Evolutionary conservation across 2,329 filamentous ascomycete species (phyloP), one percentile per base, ranked within the genome.

Genomic region (Scortechinia acanthostroma): DNA sequence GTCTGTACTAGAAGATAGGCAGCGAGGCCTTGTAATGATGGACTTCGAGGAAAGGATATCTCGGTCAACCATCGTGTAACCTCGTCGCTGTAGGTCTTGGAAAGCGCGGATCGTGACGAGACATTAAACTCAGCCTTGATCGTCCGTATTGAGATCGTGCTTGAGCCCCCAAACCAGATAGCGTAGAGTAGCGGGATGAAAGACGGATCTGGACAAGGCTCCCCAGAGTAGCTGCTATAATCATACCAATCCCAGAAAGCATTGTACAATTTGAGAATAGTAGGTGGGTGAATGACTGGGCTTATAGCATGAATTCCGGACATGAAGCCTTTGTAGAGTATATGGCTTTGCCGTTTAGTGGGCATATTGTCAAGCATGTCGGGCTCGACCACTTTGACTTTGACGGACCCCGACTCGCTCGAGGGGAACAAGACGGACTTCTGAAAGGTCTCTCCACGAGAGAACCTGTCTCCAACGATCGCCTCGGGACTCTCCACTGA

Each of bases 161-260:
- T 63, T 2, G 66, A 67, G 3, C 68, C 68, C n/a, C 66, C 63
- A 49, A 69, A 71, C 67, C 67, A 70, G 22, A 71, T 67, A 4
- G 66, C 66, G 48, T 67, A 66, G 3, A 71, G 52, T 3, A 70
- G 50, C 2, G 68, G 65, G 25, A 70, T 62, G 35, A 69, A 66
- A 1, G 63, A 63, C 1, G 64, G 60, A 42, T 65, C 61, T 1
- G 63, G 61, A 43, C 55, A 66, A 3, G 60, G 46, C 25, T 62
- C 56, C 15, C 60, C 60, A 2, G 60, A 60, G 33, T 63, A 58
- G 33, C 55, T 60, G 20, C 53, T 54, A 28, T 59, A 57, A 42
- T 67, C 60, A 47, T 68, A 68, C 66, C 66, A 70, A 22, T 65
- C 54, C 66, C 68, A 70, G 46, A 71, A 69, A 2, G 57, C 54